These are phyloP conservation scores for Boletus coccyginus DNA, from an alignment of 768 basidiomycete species.

Conservation along the genomic window DNA sequence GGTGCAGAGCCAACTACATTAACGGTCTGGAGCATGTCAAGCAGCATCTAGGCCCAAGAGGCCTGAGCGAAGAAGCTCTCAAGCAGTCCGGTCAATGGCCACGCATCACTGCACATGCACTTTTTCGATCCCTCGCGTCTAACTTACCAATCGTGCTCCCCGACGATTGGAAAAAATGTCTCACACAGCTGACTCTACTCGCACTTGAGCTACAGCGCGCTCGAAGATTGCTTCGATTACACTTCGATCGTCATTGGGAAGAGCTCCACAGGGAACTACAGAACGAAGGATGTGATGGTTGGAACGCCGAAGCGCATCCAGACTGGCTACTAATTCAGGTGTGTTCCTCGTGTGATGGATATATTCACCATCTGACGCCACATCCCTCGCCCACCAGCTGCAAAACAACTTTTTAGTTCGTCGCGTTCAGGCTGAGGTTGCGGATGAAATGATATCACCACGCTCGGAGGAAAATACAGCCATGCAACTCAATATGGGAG, in stretches of 20 bases:
- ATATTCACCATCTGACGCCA: not conserved
- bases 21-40: not conserved
- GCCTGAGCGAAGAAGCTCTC: constrained; percentile 16
- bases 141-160: constrained; percentile 15
- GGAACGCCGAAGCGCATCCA: constrained; percentile 19
- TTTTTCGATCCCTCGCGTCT: constrained; percentile 33
- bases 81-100: constrained; percentile 37
- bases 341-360: not conserved
- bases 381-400: constrained; percentile 30
- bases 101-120: constrained; percentile 27
- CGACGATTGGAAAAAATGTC: constrained; percentile 28
- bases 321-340: constrained; percentile 50
- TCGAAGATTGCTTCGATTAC: constrained; percentile 32
- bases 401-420: constrained; percentile 45
- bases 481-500: constrained; percentile 58
- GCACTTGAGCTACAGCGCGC: constrained; percentile 37
- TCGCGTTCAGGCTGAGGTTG: constrained; percentile 40
- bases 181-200: constrained; percentile 29
- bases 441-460: constrained; percentile 47
- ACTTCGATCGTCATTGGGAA: constrained; percentile 19
- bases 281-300: constrained; percentile 24
- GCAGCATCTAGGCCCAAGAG: constrained; percentile 13
- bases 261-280: constrained; percentile 31
- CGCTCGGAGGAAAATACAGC: constrained; percentile 33
- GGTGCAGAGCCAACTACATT: constrained; percentile 4